A percentile compares a stretch with the other conserved stretches of the same genome.
These are phyloP conservation scores for Mortierella sp. DNA, from an alignment of 371 early-diverging fungal species.

Conservation along the genomic window DNA sequence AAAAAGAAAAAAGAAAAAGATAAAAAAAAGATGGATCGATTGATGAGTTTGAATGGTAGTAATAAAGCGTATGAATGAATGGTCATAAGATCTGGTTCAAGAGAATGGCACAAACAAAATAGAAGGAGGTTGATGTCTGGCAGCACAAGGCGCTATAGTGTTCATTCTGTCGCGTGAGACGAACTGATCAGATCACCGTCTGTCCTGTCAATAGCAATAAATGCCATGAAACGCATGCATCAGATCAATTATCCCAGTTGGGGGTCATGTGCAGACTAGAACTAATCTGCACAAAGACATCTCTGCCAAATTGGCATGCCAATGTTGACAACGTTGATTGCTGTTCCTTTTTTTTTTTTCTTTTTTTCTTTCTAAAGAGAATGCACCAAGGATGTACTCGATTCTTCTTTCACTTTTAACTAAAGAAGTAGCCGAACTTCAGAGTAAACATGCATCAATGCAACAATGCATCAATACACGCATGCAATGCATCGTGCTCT, in stretches of 20 bases:
- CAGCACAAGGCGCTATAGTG: background rate
- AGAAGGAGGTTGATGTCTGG: background rate
- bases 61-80: background rate
- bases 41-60: background rate
- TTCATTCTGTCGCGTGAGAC: background rate
- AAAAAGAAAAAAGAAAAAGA: background rate
- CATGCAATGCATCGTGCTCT: background rate
- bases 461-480: background rate
- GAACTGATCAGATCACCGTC: background rate
- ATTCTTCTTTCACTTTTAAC: too few species aligned
- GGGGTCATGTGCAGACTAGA: background rate
- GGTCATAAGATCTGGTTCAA: conserved; percentile 5
- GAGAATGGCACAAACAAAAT: background rate
- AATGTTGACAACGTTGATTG: background rate
- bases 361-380: too few species aligned
- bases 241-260: background rate
- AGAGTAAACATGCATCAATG: too few species aligned
- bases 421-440: too few species aligned
- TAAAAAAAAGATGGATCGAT: background rate
- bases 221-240: background rate
- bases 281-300: too few species aligned
- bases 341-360: background rate
- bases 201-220: background rate
- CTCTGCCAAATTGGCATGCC: too few species aligned
- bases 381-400: too few species aligned